A percentile compares a stretch with the other conserved stretches of the same genome.
Conservation (phyloP, 176 grass and related monocot genomes). For the Phyllostachys edulis region DNA sequence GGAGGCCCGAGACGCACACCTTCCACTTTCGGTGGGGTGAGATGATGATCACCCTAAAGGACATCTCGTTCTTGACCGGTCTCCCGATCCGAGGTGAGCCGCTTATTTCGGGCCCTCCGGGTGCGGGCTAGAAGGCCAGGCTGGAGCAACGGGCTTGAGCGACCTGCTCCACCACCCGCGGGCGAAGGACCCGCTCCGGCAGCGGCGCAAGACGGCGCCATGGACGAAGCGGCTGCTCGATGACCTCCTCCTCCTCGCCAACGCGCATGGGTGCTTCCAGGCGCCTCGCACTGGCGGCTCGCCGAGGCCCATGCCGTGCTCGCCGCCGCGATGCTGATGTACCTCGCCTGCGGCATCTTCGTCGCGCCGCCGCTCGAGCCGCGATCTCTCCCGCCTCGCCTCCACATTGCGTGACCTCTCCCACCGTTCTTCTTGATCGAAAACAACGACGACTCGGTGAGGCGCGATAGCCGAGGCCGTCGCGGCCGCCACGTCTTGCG, state of each 20-base stretch:
- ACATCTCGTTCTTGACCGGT: too few species aligned
- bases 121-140: too few species aligned
- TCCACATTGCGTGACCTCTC: conserved; percentile 41
- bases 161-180: conserved; percentile 58
- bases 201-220: neutral
- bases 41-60: too few species aligned
- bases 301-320: conserved; percentile 48
- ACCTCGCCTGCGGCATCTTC: conserved; percentile 27
- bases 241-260: conserved; percentile 59
- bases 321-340: conserved; percentile 50
- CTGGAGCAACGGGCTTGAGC: neutral
- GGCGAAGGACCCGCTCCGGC: conserved; percentile 46
- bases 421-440: neutral
- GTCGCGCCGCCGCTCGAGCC: conserved; percentile 43
- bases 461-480: conserved; percentile 45
- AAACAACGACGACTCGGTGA: conserved; percentile 5
- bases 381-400: conserved; percentile 46
- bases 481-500: conserved; percentile 28
- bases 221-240: conserved; percentile 53
- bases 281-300: conserved; percentile 35
- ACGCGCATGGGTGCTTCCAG: conserved; percentile 56
- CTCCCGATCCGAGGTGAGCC: too few species aligned
- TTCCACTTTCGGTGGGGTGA: too few species aligned
- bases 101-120: too few species aligned
- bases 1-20: too few species aligned